phyloP scores from a whole-genome alignment of 306 rosid genomes.

The Casuarina cunninghamiana region DNA sequence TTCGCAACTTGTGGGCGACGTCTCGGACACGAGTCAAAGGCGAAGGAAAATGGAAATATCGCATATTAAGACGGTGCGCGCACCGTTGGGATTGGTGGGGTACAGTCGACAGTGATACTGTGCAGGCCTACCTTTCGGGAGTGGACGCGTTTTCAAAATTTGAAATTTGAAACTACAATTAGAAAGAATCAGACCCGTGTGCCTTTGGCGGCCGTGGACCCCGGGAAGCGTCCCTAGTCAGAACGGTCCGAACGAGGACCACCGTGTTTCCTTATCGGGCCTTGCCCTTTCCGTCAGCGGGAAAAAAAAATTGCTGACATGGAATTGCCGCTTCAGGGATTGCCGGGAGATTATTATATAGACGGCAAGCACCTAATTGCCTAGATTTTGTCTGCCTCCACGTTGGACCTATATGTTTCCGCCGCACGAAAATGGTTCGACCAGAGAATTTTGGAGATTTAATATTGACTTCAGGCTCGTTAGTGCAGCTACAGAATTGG shows the following conservation, averaged over 20 bases:
- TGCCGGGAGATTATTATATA: no score
- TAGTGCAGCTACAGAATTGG: neutral
- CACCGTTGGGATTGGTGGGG: constrained; percentile 5
- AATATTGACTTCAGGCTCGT: neutral
- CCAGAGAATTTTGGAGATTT: neutral
- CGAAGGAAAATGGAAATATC: neutral
- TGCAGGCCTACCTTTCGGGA: neutral
- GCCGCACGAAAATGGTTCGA: no score
- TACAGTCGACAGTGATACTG: neutral
- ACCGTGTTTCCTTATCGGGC: no score
- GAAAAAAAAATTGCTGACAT: no score
- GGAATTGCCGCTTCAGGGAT: no score
- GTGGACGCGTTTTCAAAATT: constrained; percentile 31
- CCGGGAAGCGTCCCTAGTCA: no score
- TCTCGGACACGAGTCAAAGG: neutral
- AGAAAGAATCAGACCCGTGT: no score
- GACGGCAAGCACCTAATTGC: no score
- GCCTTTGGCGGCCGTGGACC: no score
- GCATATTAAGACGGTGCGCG: neutral
- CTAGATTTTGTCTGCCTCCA: neutral
- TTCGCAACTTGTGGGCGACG: no score
- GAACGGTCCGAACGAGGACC: no score
- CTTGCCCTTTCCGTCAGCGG: no score
- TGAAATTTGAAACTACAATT: constrained; percentile 27
- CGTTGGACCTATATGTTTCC: neutral